Evolutionary conservation across 805 yeast species (phyloP), one percentile per base, ranked within the genome.

Genomic region (Zygosaccharomyces bisporus): DNA sequence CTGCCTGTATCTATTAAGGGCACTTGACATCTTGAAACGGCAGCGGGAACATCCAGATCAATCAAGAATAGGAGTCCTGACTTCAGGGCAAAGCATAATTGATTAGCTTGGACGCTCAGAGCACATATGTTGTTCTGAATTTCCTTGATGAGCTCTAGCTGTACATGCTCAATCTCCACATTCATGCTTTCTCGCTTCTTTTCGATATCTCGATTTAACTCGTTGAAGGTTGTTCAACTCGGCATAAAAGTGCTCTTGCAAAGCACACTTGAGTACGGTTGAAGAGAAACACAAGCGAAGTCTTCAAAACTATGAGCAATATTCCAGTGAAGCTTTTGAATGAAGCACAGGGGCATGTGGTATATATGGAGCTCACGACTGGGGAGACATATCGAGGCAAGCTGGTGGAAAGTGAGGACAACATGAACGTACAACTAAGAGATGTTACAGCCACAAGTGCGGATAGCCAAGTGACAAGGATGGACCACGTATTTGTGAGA

Each of bases 341-440:
- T 60, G 99, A 90, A 66, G 86, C 96, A 6, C 85, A 79, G 72
- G 96, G 97, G 38, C 98, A 91, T 60, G 70, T 80, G 3, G 81
- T 91, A 6, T 79, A 95, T 1, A 63, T 91, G 13, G 99, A 91
- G 63, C 76, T 91, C 41, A 77, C 78, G 19, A 80, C 89, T 0
- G 98, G 98, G 1, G 90, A 85, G 51, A 78, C 85, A 0, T 91
- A 91, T 60, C 73, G 95, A 29, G 99, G 99, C 1, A 88, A 84
- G 60, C 74, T 91, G 36, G 62, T 83, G 3, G 96, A 85, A 58
- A 82, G 83, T 64, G 96, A 91, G 67, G 98, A 91, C 57, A 90
- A 84, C 64, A 93, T 91, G 98, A 91, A 91, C 61, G 79, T 91
- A 19, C 95, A 90, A 49, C 66, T 91, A 39, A 71, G 78, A 51